phyloP scores from a whole-genome alignment of 257 asterid species.

The Scutellaria baicalensis region DNA sequence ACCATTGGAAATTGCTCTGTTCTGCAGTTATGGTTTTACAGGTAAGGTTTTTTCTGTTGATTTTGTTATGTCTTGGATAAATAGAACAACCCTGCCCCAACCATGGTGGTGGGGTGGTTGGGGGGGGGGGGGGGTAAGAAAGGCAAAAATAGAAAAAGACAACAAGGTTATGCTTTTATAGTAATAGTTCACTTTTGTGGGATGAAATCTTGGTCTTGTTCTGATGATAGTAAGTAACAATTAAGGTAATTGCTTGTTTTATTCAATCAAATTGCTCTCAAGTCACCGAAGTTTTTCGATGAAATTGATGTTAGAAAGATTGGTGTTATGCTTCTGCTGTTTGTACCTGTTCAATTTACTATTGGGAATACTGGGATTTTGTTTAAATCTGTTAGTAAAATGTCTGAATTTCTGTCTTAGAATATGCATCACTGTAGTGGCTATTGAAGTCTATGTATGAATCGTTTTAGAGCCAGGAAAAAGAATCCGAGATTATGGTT shows the following conservation, averaged over 20 bases:
- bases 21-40: slow-evolving; percentile 34
- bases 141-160: neutral
- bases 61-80: neutral
- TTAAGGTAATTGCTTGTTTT: neutral
- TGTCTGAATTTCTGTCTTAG: neutral
- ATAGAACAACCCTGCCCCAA: neutral
- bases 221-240: neutral
- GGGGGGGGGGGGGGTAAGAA: too few relatives aligned
- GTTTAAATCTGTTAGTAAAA: neutral
- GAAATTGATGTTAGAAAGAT: neutral
- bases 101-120: neutral
- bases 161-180: neutral
- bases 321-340: neutral
- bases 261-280: neutral
- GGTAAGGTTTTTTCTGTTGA: slow-evolving; percentile 28
- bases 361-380: too few relatives aligned
- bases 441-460: neutral
- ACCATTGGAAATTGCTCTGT: slow-evolving; percentile 16
- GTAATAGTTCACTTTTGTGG: neutral
- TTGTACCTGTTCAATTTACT: neutral
- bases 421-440: neutral
- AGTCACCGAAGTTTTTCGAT: neutral
- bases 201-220: neutral
- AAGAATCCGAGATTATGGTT: neutral
- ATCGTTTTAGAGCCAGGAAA: neutral